Percentiles rank a stretch among this genome's conserved stretches.
These are phyloP conservation scores for Dacryopinax spathularia DNA, from an alignment of 768 basidiomycete genomes.

Conservation along the genomic window DNA sequence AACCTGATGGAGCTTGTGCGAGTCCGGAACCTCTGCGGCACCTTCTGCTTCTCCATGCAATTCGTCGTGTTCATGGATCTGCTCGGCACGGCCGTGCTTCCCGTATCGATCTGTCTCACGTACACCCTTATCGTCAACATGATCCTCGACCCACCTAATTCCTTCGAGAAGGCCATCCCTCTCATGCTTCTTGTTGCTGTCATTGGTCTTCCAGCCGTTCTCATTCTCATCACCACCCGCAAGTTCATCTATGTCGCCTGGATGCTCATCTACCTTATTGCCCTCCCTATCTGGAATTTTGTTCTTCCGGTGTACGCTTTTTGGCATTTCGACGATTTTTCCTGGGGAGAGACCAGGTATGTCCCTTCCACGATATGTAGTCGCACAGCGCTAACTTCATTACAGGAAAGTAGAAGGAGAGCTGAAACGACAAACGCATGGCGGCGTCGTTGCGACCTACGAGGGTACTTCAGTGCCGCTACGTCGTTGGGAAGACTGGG, in stretches of 20 bases:
- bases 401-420: conserved; percentile 90
- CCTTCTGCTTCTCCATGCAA: conserved; percentile 99
- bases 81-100: conserved; percentile 78
- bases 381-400: conserved; percentile 10
- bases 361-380: conserved; percentile 16
- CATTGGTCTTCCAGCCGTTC: conserved; percentile 79
- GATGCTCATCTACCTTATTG: conserved; percentile 90
- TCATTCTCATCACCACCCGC: conserved; percentile 86
- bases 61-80: conserved; percentile 98
- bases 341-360: conserved; percentile 96
- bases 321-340: conserved; percentile 99
- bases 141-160: conserved; percentile 61
- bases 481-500: conserved; percentile 99
- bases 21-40: conserved; percentile 93
- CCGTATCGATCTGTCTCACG: conserved; percentile 83
- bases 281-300: conserved; percentile 94
- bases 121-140: conserved; percentile 75
- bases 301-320: conserved; percentile 89
- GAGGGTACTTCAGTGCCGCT: conserved; percentile 61
- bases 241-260: conserved; percentile 94
- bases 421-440: conserved; percentile 63
- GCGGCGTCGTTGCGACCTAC: conserved; percentile 39
- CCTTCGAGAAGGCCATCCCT: conserved; percentile 88
- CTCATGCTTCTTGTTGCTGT: conserved; percentile 78
- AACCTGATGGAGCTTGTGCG: conserved; percentile 98